A percentile compares a stretch with the other conserved stretches of the same genome.
Conservation (phyloP, 164 flowering plant genomes). For the Umbellularia californica region DNA sequence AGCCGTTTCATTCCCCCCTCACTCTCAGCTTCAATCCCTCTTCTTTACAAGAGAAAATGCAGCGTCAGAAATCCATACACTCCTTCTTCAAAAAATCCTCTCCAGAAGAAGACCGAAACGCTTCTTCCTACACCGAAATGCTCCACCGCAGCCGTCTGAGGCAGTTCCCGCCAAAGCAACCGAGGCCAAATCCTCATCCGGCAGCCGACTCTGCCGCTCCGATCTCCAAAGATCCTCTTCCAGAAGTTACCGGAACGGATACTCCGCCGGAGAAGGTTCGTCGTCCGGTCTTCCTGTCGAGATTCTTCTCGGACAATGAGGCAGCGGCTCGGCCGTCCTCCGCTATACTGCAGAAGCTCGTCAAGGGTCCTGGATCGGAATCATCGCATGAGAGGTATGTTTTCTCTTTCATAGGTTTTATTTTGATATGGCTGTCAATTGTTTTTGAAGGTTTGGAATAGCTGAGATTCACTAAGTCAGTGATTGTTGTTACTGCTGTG, state of each 20-base stretch:
- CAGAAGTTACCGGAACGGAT: conserved; percentile 59
- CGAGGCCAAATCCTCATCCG: conserved; percentile 5
- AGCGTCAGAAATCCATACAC: conserved; percentile 68
- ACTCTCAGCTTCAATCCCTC: conserved; percentile 4
- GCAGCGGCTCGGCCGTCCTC: conserved; percentile 44
- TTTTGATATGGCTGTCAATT: too few relatives aligned
- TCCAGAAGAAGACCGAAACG: conserved; percentile 28
- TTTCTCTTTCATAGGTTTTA: not conserved
- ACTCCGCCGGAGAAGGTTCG: conserved; percentile 94
- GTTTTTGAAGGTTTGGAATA: too few relatives aligned
- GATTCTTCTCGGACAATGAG: conserved; percentile 11
- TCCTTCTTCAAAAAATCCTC: conserved; percentile 63
- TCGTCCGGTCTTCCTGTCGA: conserved; percentile 39
- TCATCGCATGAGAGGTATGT: conserved; percentile 25
- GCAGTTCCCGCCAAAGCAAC: conserved; percentile 21
- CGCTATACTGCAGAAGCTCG: conserved; percentile 73
- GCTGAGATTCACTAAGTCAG: too few relatives aligned
- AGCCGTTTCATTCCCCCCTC: not conserved
- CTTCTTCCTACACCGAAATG: conserved; percentile 13
- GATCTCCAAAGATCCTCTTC: conserved; percentile 10
- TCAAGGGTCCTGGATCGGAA: conserved; percentile 31
- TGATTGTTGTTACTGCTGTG: too few relatives aligned
- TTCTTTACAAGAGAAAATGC: conserved; percentile 39
- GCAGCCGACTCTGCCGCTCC: conserved; percentile 9
- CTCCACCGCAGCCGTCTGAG: conserved; percentile 9